Evolutionary conservation across 2,329 filamentous ascomycete genomes (phyloP).

Genomic region (Cryphonectria parasitica): DNA sequence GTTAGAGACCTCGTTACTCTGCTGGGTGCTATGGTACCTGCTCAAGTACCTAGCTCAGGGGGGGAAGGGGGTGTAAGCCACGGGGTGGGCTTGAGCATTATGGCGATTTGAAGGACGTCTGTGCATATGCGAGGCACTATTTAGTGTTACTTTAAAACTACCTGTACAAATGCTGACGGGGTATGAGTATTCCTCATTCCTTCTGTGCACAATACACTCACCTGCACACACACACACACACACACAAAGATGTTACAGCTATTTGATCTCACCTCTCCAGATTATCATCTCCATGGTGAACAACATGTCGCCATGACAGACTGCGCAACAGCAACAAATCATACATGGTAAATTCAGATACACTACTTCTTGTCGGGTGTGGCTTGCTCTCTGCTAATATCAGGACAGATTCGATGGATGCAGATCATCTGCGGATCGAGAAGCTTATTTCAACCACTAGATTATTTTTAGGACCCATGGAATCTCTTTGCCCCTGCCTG

Average conservation of each 20-base stretch:
- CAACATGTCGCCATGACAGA: neutral
- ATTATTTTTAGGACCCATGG: conserved; percentile 11
- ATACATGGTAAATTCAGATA: neutral
- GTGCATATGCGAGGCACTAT: neutral
- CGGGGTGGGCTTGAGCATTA: neutral
- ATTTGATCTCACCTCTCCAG: neutral
- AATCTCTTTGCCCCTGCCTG: neutral
- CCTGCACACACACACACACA: no score
- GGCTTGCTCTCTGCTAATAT: neutral
- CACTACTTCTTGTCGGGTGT: neutral
- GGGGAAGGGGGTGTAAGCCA: neutral
- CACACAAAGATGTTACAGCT: neutral
- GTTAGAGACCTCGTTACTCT: neutral
- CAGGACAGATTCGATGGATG: conserved; percentile 11
- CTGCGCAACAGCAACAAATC: neutral
- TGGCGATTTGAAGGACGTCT: neutral
- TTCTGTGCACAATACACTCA: neutral
- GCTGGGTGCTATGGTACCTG: neutral
- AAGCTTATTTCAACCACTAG: conserved; percentile 11
- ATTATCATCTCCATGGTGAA: neutral
- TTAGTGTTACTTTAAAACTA: neutral
- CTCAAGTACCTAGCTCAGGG: neutral
- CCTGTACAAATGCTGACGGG: neutral
- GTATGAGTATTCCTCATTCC: neutral
- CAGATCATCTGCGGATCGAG: conserved; percentile 17